Evolutionary conservation across 371 early-diverging fungal genomes (phyloP).

Genomic region (Paraphysoderma sedebokerense): DNA sequence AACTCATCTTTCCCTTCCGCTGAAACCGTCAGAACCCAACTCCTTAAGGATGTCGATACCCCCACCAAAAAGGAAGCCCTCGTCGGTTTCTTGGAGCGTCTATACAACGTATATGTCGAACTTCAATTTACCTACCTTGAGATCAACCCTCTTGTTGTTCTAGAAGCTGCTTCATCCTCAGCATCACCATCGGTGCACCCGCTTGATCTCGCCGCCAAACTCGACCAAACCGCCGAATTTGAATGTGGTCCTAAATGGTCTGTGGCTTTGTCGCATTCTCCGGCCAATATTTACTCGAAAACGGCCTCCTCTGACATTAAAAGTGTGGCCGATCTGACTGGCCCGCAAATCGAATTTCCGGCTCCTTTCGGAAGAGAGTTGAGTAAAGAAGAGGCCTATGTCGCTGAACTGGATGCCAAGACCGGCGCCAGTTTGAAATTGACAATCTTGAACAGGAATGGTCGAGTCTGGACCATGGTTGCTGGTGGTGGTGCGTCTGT

Average conservation of each 20-base stretch:
- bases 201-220: slow-evolving; percentile 91
- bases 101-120: slow-evolving; percentile 86
- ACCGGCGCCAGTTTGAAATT: slow-evolving; percentile 95
- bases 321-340: slow-evolving; percentile 33
- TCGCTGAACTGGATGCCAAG: slow-evolving; percentile 91
- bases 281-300: slow-evolving; percentile 15
- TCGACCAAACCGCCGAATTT: slow-evolving; percentile 96
- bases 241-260: slow-evolving; percentile 86
- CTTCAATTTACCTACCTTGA: slow-evolving; percentile 95
- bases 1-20: slow-evolving; percentile 40
- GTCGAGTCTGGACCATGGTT: slow-evolving; percentile 98
- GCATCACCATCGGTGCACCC: slow-evolving; percentile 58
- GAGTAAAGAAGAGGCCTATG: slow-evolving; percentile 90
- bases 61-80: slow-evolving; percentile 41
- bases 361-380: slow-evolving; percentile 95
- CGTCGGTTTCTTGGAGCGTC: slow-evolving; percentile 73
- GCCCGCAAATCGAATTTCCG: slow-evolving; percentile 91
- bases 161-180: slow-evolving; percentile 31
- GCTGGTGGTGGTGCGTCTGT: slow-evolving; percentile 98
- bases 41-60: slow-evolving; percentile 23
- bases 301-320: slow-evolving; percentile 26
- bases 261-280: slow-evolving; percentile 38
- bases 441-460: slow-evolving; percentile 83
- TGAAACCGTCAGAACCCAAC: slow-evolving; percentile 38
- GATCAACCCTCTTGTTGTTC: slow-evolving; percentile 94